A percentile compares a stretch with the other conserved stretches of the same genome.
phyloP scores from a whole-genome alignment of 306 rosid genomes.

The Mucuna pruriens region DNA sequence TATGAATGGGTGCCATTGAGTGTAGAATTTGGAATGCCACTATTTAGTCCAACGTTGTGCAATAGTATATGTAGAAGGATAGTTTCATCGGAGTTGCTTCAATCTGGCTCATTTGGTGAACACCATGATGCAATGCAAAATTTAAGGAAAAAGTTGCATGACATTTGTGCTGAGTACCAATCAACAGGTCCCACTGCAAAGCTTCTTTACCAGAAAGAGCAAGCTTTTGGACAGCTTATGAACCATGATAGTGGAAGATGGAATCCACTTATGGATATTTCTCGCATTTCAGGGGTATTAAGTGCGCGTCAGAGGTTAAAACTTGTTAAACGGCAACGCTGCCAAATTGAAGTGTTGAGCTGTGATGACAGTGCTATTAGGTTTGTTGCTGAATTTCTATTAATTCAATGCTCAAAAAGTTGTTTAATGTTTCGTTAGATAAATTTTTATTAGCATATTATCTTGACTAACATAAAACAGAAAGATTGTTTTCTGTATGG shows the following conservation, averaged over 20 bases:
- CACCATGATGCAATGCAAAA: slow-evolving; percentile 90
- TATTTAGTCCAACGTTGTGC: slow-evolving; percentile 85
- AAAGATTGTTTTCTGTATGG: neutral
- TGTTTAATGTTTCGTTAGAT: neutral
- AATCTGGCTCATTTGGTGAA: slow-evolving; percentile 65
- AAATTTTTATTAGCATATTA: neutral
- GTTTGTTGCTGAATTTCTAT: slow-evolving; percentile 53
- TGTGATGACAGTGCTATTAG: slow-evolving; percentile 90
- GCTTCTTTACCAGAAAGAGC: slow-evolving; percentile 88
- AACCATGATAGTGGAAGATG: slow-evolving; percentile 86
- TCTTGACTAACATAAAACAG: neutral
- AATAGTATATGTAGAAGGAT: slow-evolving; percentile 76
- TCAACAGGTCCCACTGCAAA: slow-evolving; percentile 86
- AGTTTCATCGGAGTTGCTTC: slow-evolving; percentile 83
- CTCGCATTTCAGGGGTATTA: slow-evolving; percentile 79
- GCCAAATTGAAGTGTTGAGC: slow-evolving; percentile 85
- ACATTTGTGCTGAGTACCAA: slow-evolving; percentile 81
- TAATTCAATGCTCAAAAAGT: slow-evolving; percentile 28
- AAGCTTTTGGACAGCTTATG: slow-evolving; percentile 57
- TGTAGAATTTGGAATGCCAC: slow-evolving; percentile 91
- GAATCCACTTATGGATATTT: slow-evolving; percentile 83
- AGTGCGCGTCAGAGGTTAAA: slow-evolving; percentile 72
- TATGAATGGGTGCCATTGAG: slow-evolving; percentile 96
- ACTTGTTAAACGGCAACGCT: slow-evolving; percentile 71
- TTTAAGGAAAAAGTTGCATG: slow-evolving; percentile 80